Evolutionary conservation across 352 stramenopile species (phyloP).

Genomic region (Phytophthora tentaculata): DNA sequence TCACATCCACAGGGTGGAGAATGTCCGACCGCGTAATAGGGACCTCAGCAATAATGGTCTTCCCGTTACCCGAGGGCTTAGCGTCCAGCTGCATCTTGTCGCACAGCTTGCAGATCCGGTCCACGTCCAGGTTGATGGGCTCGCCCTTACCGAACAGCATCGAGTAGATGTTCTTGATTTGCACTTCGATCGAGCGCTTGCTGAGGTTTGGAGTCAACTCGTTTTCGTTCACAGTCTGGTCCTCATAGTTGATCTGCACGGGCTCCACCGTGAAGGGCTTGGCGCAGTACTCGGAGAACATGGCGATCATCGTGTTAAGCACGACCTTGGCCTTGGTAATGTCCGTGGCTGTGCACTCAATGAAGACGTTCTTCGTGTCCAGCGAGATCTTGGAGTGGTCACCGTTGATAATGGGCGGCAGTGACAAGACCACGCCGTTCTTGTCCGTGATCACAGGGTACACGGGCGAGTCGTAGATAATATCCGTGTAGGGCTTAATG

Average conservation of each 20-base stretch:
- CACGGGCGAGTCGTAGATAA: constrained; percentile 99
- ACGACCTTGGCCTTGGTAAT: constrained; percentile 99
- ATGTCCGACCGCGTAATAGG: constrained; percentile 98
- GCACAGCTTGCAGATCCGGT: constrained; percentile 93
- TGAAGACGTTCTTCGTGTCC: constrained; percentile 99
- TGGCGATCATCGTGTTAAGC: constrained; percentile 99
- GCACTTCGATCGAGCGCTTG: constrained; percentile 87
- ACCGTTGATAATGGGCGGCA: constrained; percentile 99
- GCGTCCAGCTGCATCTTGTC: constrained; percentile 99
- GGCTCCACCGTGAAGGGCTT: constrained; percentile 96
- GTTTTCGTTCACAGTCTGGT: constrained; percentile 60
- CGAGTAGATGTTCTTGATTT: constrained; percentile 88
- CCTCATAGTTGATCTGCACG: constrained; percentile 97
- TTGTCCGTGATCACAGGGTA: constrained; percentile 98
- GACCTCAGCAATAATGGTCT: constrained; percentile 93
- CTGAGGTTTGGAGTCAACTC: constrained; percentile 94
- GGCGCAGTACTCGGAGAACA: constrained; percentile 99
- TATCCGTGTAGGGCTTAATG: constrained; percentile 99
- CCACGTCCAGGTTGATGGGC: constrained; percentile 81
- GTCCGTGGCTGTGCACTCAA: constrained; percentile 99
- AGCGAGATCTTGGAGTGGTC: constrained; percentile 97
- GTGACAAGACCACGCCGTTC: constrained; percentile 95
- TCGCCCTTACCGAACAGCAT: constrained; percentile 87
- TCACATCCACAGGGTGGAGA: constrained; percentile 98
- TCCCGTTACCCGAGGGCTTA: constrained; percentile 53